phyloP scores from a whole-genome alignment of 768 basidiomycete genomes.

The Trametopsis cervina region DNA sequence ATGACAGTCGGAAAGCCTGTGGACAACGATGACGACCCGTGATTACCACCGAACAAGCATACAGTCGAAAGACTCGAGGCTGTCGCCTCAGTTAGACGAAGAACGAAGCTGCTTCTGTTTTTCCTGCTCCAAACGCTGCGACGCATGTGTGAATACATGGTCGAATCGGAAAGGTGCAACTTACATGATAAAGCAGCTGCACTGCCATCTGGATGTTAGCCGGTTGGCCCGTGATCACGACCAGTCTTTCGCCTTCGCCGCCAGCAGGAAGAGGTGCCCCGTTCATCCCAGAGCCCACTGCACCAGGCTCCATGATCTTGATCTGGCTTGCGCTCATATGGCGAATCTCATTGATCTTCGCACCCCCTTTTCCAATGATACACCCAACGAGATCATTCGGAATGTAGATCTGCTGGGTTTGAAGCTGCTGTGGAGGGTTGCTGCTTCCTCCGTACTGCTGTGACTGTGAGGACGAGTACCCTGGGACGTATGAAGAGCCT shows the following conservation, averaged over 20 bases:
- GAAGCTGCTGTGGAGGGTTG: constrained; percentile 65
- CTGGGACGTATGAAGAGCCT: constrained; percentile 67
- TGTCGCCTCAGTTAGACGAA: not conserved
- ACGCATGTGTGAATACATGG: not conserved
- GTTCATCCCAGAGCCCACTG: constrained; percentile 57
- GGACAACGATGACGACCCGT: constrained; percentile 1
- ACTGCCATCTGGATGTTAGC: constrained; percentile 96
- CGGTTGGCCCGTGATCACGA: constrained; percentile 95
- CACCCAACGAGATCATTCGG: constrained; percentile 96
- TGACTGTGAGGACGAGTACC: constrained; percentile 20
- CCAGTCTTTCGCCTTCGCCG: constrained; percentile 83
- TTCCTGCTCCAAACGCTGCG: constrained; percentile 78
- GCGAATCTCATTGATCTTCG: constrained; percentile 98
- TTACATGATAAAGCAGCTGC: constrained; percentile 78
- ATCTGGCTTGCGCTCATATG: constrained; percentile 94
- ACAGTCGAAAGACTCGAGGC: not conserved
- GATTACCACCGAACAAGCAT: constrained; percentile 4
- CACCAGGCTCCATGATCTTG: constrained; percentile 98
- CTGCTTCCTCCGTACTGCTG: constrained; percentile 29
- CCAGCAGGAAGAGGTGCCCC: constrained; percentile 70
- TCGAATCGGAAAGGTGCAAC: constrained; percentile 20
- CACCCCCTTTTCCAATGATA: constrained; percentile 97
- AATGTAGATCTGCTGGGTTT: constrained; percentile 97
- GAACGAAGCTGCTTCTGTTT: constrained; percentile 72
- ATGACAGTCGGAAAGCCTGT: not conserved